Evolutionary conservation across 495 filamentous ascomycete genomes (phyloP), one percentile per base, ranked within the genome.

Genomic region (Daldinia decipiens): DNA sequence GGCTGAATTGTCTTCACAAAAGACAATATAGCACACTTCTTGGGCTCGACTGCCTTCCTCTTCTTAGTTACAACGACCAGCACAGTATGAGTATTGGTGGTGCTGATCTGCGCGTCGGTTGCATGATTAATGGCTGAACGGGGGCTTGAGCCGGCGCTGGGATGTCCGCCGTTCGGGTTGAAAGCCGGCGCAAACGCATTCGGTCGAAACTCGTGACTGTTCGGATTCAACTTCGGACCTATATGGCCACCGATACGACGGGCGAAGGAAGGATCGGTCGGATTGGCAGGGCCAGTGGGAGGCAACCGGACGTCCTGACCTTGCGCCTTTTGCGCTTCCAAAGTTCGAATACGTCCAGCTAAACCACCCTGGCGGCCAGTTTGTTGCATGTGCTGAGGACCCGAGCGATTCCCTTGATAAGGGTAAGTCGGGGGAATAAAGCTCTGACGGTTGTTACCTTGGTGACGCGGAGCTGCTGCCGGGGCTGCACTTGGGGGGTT

Each of bases 201-300:
- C 3, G 93, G 93, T 69, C 90, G 88, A 80, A 97, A 97, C 73
- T 96, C 93, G 72, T 88, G 85, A 32, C 91, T 94, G 55, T 88
- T 89, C 1, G 92, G 93, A 71, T 97, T 96, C 80, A 97, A 87
- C 76, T 92, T 91, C 27, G 84, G 84, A 9, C 87, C 85, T 50
- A 85, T 80, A 59, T 79, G 82, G 17, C 84, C 82, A 26, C 78
- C 81, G 57, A 82, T 79, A 13, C 85, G 84, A 47, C 84, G 82
- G 4, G 75, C 74, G 70, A 80, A 85, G 38, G 77, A 67, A n/a
- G 80, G 77, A 60, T 86, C 84, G 17, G 77, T 72, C 52, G 67
- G 70, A 72, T 81, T 85, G 11, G 86, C 80, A 45, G 86, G 86
- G 34, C 86, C 86, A 9, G 85, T 88, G 11, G 86, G 86, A 32